Percentiles rank a stretch among this genome's conserved stretches.
Evolutionary conservation across 495 filamentous ascomycete genomes (phyloP).

Genomic region (Parathielavia hyrcaniae): DNA sequence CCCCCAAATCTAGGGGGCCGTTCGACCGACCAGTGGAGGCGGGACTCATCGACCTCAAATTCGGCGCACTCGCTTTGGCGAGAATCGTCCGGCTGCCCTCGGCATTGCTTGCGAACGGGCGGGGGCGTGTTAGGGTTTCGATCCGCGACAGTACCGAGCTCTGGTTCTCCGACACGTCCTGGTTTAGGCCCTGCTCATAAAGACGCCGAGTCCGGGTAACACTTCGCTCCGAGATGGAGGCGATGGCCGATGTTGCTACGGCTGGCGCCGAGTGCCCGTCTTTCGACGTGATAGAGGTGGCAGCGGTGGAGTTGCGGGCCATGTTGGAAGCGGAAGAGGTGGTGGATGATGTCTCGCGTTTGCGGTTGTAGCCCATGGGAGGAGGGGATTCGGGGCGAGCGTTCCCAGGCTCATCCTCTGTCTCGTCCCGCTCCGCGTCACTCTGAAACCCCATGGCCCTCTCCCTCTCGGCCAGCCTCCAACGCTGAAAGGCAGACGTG

Average conservation of each 20-base stretch:
- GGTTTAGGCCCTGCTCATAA: conserved; percentile 78
- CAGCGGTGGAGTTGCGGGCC: conserved; percentile 76
- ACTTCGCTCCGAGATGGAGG: conserved; percentile 42
- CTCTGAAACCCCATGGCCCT: conserved; percentile 39
- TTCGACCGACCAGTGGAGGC: conserved; percentile 29
- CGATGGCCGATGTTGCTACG: conserved; percentile 28
- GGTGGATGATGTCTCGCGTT: conserved; percentile 81
- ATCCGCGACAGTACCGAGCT: conserved; percentile 67
- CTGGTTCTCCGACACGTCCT: conserved; percentile 76
- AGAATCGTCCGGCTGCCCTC: conserved; percentile 33
- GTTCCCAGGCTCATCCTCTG: conserved; percentile 37
- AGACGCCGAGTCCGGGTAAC: conserved; percentile 65
- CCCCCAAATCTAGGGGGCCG: conserved; percentile 27
- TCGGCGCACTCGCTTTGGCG: conserved; percentile 45
- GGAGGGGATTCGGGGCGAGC: conserved; percentile 56
- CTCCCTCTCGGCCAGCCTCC: conserved; percentile 53
- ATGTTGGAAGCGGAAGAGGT: conserved; percentile 68
- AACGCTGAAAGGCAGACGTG: conserved; percentile 69
- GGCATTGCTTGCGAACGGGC: conserved; percentile 41
- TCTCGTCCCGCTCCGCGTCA: conserved; percentile 27
- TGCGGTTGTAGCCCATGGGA: conserved; percentile 56
- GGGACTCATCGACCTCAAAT: conserved; percentile 41
- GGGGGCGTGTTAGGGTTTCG: conserved; percentile 61
- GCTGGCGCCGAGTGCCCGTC: conserved; percentile 39
- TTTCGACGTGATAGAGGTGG: conserved; percentile 81